A percentile compares a stretch with the other conserved stretches of the same genome.
Evolutionary conservation across 2,329 filamentous ascomycete genomes (phyloP).

Genomic region (Hypomyces rosellus): DNA sequence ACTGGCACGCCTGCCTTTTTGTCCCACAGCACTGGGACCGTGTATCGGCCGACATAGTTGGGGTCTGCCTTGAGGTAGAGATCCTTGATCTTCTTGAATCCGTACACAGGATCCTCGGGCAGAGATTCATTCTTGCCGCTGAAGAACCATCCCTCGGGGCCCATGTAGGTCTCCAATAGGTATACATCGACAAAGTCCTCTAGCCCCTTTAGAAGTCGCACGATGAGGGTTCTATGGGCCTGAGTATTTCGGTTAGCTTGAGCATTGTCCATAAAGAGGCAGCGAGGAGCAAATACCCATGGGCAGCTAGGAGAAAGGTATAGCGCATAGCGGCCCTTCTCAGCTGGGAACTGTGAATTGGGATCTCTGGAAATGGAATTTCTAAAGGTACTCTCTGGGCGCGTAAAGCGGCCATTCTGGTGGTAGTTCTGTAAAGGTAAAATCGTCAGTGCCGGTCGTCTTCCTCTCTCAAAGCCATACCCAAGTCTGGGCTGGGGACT

Average conservation of each 20-base stretch:
- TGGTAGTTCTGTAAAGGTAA: slow-evolving; percentile 12
- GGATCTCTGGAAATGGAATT: slow-evolving; percentile 47
- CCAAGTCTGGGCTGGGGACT: background rate
- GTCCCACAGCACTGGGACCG: slow-evolving; percentile 68
- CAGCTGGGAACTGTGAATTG: slow-evolving; percentile 47
- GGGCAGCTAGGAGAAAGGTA: slow-evolving; percentile 57
- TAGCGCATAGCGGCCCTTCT: slow-evolving; percentile 54
- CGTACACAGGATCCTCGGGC: slow-evolving; percentile 55
- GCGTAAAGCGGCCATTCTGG: slow-evolving; percentile 45
- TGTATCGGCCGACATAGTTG: slow-evolving; percentile 63
- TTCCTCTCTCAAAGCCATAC: background rate
- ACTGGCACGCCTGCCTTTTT: slow-evolving; percentile 65
- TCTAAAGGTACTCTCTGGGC: slow-evolving; percentile 50
- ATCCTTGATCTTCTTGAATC: slow-evolving; percentile 59
- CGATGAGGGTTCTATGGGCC: slow-evolving; percentile 70
- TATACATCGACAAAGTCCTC: slow-evolving; percentile 63
- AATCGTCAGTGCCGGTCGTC: background rate
- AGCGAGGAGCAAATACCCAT: slow-evolving; percentile 40
- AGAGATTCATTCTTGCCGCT: slow-evolving; percentile 40
- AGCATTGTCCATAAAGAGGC: background rate
- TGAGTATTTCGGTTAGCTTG: slow-evolving; percentile 8
- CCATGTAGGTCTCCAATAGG: slow-evolving; percentile 62
- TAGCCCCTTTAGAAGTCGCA: slow-evolving; percentile 65
- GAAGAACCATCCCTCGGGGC: slow-evolving; percentile 49
- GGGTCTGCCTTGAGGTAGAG: slow-evolving; percentile 65